Evolutionary conservation across 192 early-diverging fungal genomes (phyloP), one percentile per base, ranked within the genome.

Genomic region (Oehlia diaphana): DNA sequence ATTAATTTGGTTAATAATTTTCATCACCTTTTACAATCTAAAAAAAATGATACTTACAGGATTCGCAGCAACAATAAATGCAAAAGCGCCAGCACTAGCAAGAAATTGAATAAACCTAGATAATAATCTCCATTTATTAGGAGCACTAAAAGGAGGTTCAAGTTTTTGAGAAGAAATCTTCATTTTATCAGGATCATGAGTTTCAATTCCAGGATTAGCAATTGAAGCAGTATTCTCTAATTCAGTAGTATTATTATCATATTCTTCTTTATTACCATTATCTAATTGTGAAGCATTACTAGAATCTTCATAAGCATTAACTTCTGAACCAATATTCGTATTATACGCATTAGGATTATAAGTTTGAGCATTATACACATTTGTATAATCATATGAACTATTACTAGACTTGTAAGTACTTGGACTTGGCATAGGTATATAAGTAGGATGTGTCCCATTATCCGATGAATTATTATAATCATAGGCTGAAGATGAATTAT

Each of bases 61-160:
- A 13, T 1, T 21, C 10, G 70, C 26, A 0, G 37, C 21, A 14
- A 72, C 16, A 4, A 72, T 72, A 14, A 72, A 72, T 10, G 3
- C 10, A 23, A 72, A 12, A 13, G 70, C 44, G 5, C 70, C 70
- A 72, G 21, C 26, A 26, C 44, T 72, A 23, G 70, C 70, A 23
- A 72, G 16, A 49, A 72, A 49, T 49, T n/a, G 26, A 72, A 72
- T 26, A 28, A 72, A 72, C 14, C 70, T 72, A 26, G n/a, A 44
- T 23, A 72, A 26, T 44, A 72, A 49, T 72, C 70, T 44, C 16
- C n/a, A 35, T 72, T n/a, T 35, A 49, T 28, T 72, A 26, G 70
- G 70, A 47, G 3, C n/a, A 28, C 49, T 13, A 14, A 13, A 13
- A 65, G n/a, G 13, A 12, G 21, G 16, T 69, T 69, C 19, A 69